Evolutionary conservation across 495 filamentous ascomycete genomes (phyloP).

Genomic region (Ascodesmis nigricans): DNA sequence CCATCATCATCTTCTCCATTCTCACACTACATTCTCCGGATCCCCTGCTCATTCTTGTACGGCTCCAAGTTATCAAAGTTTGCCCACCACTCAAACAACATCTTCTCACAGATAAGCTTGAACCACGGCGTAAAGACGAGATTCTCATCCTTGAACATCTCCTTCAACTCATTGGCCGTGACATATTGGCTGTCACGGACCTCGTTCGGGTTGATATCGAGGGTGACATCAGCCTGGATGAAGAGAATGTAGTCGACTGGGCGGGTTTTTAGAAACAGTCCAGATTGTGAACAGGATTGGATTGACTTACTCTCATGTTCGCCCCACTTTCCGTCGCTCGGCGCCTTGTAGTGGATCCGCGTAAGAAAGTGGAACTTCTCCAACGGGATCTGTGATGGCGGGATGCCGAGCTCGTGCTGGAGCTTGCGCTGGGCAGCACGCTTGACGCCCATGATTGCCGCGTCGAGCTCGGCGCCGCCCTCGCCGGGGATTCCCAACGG

Average conservation of each 20-base stretch:
- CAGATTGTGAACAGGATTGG: neutral
- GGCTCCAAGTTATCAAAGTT: slow-evolving; percentile 67
- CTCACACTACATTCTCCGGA: slow-evolving; percentile 74
- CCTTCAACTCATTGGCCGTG: slow-evolving; percentile 55
- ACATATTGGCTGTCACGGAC: slow-evolving; percentile 67
- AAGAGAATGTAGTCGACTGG: slow-evolving; percentile 99
- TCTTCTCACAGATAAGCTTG: slow-evolving; percentile 94
- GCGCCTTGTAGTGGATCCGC: slow-evolving; percentile 91
- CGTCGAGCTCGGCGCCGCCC: slow-evolving; percentile 63
- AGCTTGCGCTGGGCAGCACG: slow-evolving; percentile 81
- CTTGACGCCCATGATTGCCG: slow-evolving; percentile 64
- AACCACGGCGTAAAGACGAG: slow-evolving; percentile 96
- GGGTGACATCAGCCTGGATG: too few species aligned
- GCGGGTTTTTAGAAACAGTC: slow-evolving; percentile 5
- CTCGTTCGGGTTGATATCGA: slow-evolving; percentile 67
- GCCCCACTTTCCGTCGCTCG: slow-evolving; percentile 93
- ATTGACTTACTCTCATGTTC: slow-evolving; percentile 77
- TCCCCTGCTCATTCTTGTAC: slow-evolving; percentile 67
- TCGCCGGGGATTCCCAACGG: slow-evolving; percentile 78
- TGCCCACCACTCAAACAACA: slow-evolving; percentile 98
- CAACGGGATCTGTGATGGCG: slow-evolving; percentile 67
- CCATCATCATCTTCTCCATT: too few species aligned
- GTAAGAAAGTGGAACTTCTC: slow-evolving; percentile 88
- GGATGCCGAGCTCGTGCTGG: slow-evolving; percentile 85
- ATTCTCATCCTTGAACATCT: slow-evolving; percentile 53